A percentile compares a stretch with the other conserved stretches of the same genome.
Evolutionary conservation across 2,329 filamentous ascomycete genomes (phyloP).

Genomic region (Bipolaris victoriae): DNA sequence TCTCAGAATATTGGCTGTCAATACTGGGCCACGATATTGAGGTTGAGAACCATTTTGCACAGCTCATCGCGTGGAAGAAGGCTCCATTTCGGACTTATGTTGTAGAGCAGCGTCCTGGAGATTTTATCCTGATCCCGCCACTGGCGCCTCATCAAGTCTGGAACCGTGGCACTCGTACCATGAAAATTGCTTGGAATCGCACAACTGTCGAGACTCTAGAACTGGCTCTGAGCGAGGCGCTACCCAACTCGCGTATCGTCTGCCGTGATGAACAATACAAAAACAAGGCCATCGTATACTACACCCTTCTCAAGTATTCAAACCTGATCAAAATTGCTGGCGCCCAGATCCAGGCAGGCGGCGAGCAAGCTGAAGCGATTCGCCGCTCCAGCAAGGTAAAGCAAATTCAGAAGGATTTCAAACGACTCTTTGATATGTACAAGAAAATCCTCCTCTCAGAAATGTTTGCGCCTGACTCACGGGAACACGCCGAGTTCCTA

Average conservation of each 20-base stretch:
- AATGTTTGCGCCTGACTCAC: slow-evolving; percentile 72
- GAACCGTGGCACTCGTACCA: slow-evolving; percentile 93
- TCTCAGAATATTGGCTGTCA: slow-evolving; percentile 92
- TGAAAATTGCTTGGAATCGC: slow-evolving; percentile 98
- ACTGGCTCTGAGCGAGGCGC: slow-evolving; percentile 81
- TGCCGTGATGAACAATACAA: slow-evolving; percentile 99
- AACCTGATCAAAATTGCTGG: slow-evolving; percentile 64
- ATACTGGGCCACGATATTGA: slow-evolving; percentile 95
- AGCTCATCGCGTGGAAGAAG: slow-evolving; percentile 93
- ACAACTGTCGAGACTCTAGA: slow-evolving; percentile 91
- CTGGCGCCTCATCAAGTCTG: slow-evolving; percentile 96
- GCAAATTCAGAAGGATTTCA: slow-evolving; percentile 83
- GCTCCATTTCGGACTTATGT: slow-evolving; percentile 92
- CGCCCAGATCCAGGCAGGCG: slow-evolving; percentile 57
- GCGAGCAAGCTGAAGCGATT: slow-evolving; percentile 47
- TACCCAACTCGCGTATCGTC: slow-evolving; percentile 87
- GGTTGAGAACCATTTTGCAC: slow-evolving; percentile 95
- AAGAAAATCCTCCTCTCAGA: slow-evolving; percentile 82
- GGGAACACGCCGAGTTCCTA: slow-evolving; percentile 76
- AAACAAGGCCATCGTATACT: slow-evolving; percentile 95
- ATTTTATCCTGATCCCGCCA: slow-evolving; percentile 92
- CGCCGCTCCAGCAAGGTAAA: slow-evolving; percentile 60
- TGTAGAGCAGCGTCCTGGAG: slow-evolving; percentile 86
- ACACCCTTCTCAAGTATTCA: slow-evolving; percentile 80
- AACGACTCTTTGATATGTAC: slow-evolving; percentile 77